Conservation (phyloP, 805 yeast genomes). For the Pichia membranifaciens region DNA sequence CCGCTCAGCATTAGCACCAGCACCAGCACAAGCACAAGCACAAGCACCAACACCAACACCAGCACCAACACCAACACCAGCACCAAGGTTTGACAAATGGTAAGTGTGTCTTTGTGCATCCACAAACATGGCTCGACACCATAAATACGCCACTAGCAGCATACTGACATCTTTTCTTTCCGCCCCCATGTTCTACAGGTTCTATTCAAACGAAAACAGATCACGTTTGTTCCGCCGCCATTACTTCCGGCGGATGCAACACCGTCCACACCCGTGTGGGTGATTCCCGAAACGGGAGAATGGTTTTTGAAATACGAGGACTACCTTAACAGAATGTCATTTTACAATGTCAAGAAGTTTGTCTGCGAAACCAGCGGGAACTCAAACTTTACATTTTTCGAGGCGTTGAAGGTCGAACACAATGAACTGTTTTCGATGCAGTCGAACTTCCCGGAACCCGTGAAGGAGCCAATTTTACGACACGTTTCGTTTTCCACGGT, state of each 20-base stretch:
- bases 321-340: constrained; percentile 65
- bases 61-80: too few relatives aligned
- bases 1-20: too few relatives aligned
- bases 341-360: constrained; percentile 69
- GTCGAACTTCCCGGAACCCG: constrained; percentile 79
- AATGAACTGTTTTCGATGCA: constrained; percentile 62
- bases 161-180: too few relatives aligned
- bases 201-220: constrained; percentile 67
- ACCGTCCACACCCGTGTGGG: constrained; percentile 63
- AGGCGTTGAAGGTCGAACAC: constrained; percentile 76
- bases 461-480: constrained; percentile 87
- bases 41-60: too few relatives aligned
- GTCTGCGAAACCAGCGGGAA: constrained; percentile 96
- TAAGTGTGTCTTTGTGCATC: too few relatives aligned
- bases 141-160: too few relatives aligned
- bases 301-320: constrained; percentile 78
- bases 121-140: too few relatives aligned
- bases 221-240: constrained; percentile 51
- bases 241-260: constrained; percentile 47
- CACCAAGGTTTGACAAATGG: too few relatives aligned
- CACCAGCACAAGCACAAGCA: too few relatives aligned
- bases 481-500: constrained; percentile 75
- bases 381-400: constrained; percentile 83
- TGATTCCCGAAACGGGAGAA: constrained; percentile 79
- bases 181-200: constrained; percentile 60